Percentiles rank a stretch among this genome's conserved stretches.
phyloP scores from a whole-genome alignment of 768 basidiomycete genomes.

The Pleurotus tuber-regium region DNA sequence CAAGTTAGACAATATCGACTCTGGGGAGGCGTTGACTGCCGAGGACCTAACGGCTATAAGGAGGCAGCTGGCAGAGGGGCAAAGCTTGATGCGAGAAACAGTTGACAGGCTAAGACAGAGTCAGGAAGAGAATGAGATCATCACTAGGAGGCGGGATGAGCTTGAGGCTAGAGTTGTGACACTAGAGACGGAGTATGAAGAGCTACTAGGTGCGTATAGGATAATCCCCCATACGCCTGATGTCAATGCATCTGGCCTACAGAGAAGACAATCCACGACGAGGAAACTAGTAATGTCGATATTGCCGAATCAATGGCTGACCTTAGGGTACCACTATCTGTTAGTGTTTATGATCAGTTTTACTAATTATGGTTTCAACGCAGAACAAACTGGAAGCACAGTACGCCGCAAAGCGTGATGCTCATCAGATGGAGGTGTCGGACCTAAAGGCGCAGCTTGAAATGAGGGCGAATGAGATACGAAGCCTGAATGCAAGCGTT shows the following conservation, averaged over 20 bases:
- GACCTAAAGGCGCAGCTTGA: constrained; percentile 93
- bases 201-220: constrained; percentile 74
- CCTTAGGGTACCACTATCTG: constrained; percentile 63
- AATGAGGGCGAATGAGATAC: constrained; percentile 76
- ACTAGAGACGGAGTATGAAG: constrained; percentile 94
- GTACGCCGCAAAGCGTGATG: constrained; percentile 89
- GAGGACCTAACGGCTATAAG: constrained; percentile 83
- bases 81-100: constrained; percentile 81
- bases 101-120: constrained; percentile 86
- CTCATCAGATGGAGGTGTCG: constrained; percentile 77
- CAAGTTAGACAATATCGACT: constrained; percentile 82
- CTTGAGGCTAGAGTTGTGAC: constrained; percentile 77
- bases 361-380: constrained; percentile 16
- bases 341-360: constrained; percentile 12
- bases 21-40: constrained; percentile 57
- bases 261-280: constrained; percentile 93
- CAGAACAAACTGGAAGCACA: constrained; percentile 94
- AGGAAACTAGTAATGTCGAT: constrained; percentile 82
- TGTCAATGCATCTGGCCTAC: constrained; percentile 1
- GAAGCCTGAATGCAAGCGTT: constrained; percentile 78
- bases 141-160: constrained; percentile 79
- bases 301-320: constrained; percentile 83
- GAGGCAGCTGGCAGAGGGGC: constrained; percentile 86
- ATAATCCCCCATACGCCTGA: constrained; percentile 15
- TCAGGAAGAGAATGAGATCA: constrained; percentile 91